Conservation (phyloP, 2,329 filamentous ascomycete species). For the Nemania sp. region DNA sequence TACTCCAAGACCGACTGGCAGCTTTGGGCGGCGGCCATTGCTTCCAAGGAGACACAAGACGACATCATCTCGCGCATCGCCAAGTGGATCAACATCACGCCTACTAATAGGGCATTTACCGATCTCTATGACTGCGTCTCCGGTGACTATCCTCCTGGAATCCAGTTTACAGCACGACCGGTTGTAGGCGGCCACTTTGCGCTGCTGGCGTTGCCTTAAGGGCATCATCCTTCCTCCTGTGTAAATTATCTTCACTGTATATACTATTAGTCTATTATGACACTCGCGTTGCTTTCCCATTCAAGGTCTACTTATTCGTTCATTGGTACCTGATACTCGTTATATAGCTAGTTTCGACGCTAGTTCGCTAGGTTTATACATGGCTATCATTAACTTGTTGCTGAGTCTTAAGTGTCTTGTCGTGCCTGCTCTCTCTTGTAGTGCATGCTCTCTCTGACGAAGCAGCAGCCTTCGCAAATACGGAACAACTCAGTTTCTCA, state of each 20-base stretch:
- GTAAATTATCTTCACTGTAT: no score
- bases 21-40: conserved; percentile 79
- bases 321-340: no score
- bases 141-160: conserved; percentile 63
- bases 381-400: no score
- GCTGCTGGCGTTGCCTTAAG: conserved; percentile 62
- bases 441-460: no score
- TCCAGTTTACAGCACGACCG: conserved; percentile 75
- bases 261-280: no score
- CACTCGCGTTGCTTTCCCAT: background rate
- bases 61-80: conserved; percentile 72
- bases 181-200: conserved; percentile 83
- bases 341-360: no score
- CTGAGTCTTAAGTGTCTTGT: no score
- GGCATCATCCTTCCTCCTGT: background rate
- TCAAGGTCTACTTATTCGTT: no score
- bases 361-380: no score
- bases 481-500: no score
- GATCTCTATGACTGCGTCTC: conserved; percentile 76
- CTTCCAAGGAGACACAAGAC: conserved; percentile 60
- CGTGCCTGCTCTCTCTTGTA: no score
- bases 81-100: conserved; percentile 74
- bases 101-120: conserved; percentile 70
- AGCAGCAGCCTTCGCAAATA: no score
- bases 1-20: conserved; percentile 91